phyloP scores from a whole-genome alignment of 345 rosid species.

The Eucalyptus shirleyi region DNA sequence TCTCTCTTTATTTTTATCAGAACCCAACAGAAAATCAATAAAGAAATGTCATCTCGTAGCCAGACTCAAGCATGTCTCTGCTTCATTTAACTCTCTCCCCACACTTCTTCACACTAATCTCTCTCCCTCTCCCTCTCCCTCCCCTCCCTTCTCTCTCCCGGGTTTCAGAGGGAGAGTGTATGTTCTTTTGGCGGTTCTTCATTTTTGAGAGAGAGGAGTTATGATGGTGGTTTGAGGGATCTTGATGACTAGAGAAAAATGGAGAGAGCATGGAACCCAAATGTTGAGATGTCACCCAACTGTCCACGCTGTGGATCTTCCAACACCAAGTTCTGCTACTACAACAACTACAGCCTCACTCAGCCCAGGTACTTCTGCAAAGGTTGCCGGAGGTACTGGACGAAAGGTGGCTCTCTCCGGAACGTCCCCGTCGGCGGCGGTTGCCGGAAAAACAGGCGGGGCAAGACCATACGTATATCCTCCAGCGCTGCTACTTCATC shows the following conservation, averaged over 20 bases:
- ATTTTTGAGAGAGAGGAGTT: not conserved
- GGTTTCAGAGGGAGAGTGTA: not conserved
- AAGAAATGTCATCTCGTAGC: not conserved
- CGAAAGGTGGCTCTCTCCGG: slow-evolving; percentile 48
- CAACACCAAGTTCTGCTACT: slow-evolving; percentile 55
- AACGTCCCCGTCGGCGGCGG: slow-evolving; percentile 56
- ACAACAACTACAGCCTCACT: slow-evolving; percentile 62
- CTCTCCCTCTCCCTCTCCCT: not conserved
- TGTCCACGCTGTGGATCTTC: slow-evolving; percentile 60
- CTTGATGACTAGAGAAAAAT: not conserved
- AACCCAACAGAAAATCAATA: not conserved
- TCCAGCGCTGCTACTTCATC: not conserved
- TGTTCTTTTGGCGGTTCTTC: not conserved
- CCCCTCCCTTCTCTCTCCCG: not conserved
- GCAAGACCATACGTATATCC: slow-evolving; percentile 19
- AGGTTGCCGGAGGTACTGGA: slow-evolving; percentile 60
- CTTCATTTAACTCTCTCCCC: not conserved
- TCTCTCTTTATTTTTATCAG: not conserved
- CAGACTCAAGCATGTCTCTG: not conserved
- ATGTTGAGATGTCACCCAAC: slow-evolving; percentile 31
- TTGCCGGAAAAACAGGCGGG: slow-evolving; percentile 41
- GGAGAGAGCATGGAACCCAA: slow-evolving; percentile 42
- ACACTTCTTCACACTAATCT: not conserved
- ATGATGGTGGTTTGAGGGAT: not conserved
- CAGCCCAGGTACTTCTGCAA: slow-evolving; percentile 65